A percentile compares a stretch with the other conserved stretches of the same genome.
Conservation (phyloP, 108 stramenopile species). For the Schizochytrium sp. region DNA sequence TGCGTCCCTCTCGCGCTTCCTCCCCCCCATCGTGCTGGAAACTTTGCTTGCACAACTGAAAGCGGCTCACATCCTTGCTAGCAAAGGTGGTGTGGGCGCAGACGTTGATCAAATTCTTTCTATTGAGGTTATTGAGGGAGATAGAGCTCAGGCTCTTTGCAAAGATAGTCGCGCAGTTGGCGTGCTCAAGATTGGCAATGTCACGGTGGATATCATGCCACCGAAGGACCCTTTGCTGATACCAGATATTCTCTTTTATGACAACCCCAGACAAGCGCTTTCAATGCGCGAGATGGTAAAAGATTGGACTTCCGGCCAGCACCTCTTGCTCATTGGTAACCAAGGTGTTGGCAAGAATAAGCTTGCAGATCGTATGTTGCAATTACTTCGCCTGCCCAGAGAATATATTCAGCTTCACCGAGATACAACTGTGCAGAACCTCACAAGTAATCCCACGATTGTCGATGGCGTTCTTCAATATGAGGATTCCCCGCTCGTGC, state of each 20-base stretch:
- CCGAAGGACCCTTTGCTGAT: constrained; percentile 71
- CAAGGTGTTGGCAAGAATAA: constrained; percentile 94
- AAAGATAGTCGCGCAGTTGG: constrained; percentile 30
- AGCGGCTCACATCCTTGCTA: not conserved
- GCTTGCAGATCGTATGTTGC: constrained; percentile 81
- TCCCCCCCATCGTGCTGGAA: constrained; percentile 59
- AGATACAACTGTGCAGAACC: constrained; percentile 84
- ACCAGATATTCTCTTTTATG: constrained; percentile 71
- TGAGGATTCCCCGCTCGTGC: constrained; percentile 84
- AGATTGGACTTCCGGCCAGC: constrained; percentile 78
- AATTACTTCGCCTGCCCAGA: constrained; percentile 80
- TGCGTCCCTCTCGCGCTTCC: constrained; percentile 8
- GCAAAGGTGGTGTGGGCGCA: not conserved
- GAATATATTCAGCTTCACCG: constrained; percentile 92
- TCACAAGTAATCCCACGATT: constrained; percentile 79
- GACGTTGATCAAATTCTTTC: constrained; percentile 31
- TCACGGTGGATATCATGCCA: constrained; percentile 59
- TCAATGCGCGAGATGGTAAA: constrained; percentile 76
- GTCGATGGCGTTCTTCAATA: constrained; percentile 81
- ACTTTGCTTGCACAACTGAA: constrained; percentile 16
- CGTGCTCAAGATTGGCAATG: constrained; percentile 68
- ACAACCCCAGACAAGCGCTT: constrained; percentile 73
- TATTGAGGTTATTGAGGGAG: constrained; percentile 37
- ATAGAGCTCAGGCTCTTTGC: not conserved
- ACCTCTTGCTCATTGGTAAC: constrained; percentile 82